Conservation (phyloP, 2,329 filamentous ascomycete species). For the Cercospora citrullina region DNA sequence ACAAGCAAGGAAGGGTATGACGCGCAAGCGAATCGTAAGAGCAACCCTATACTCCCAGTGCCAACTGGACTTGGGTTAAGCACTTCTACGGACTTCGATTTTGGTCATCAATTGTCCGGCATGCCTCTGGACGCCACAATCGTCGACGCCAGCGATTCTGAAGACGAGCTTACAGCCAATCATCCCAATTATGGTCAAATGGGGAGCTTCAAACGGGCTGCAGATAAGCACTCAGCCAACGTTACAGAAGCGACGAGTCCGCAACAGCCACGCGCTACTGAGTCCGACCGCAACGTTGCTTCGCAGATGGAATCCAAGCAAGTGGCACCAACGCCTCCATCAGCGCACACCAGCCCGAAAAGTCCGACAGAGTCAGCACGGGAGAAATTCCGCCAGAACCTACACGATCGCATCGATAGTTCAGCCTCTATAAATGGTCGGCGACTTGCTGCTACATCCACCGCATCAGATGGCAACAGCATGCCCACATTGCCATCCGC, state of each 20-base stretch:
- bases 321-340: background rate
- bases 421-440: background rate
- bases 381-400: background rate
- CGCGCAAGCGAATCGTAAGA: conserved; percentile 1
- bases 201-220: background rate
- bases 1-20: background rate
- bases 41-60: conserved; percentile 6
- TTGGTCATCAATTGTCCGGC: conserved; percentile 11
- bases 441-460: background rate
- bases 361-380: background rate
- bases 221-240: background rate
- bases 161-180: background rate
- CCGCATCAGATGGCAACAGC: background rate
- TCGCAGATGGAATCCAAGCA: background rate
- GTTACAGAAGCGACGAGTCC: background rate
- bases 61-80: conserved; percentile 21
- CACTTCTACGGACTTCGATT: conserved; percentile 23
- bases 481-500: background rate
- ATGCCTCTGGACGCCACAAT: background rate
- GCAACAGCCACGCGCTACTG: background rate
- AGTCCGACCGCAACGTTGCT: background rate
- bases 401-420: conserved; percentile 4
- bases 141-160: conserved; percentile 7
- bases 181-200: background rate
- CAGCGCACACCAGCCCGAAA: conserved; percentile 1